Evolutionary conservation across 129 eudicot species (phyloP), one percentile per base, ranked within the genome.

Genomic region (Artemisia tridentata): DNA sequence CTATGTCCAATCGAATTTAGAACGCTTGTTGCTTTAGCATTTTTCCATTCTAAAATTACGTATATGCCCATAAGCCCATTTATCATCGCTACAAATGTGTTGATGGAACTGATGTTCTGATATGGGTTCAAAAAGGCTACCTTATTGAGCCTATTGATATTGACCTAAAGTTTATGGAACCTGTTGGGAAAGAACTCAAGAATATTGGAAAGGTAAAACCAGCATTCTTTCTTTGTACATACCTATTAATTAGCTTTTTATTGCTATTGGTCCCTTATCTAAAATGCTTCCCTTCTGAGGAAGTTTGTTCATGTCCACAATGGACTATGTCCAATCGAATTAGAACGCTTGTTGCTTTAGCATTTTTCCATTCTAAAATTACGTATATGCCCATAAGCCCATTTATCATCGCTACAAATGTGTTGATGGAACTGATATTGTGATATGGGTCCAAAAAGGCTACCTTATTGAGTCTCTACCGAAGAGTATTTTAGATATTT

Each of bases 161-260:
- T 4, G 92, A 92, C 84, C 67, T 92, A 71, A 89, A 89, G 71
- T 92, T 92, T 75, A 68, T 89, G 87, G 95, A 85, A 80, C 96
- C 98, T 11, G 91, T 92, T 78, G 96, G 95, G 15, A 85, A 88
- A 53, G 91, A 92, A 67, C 95, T 92, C 75, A 85, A 85, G 78
- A 52, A 81, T 25, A 78, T 92, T 74, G 96, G 98, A 23, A 88
- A 81, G 95, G 96, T 89, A 81, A 75, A 18, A 75, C 29, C 68
- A 43, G 23, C 49, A 58, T 11, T 27, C 59, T 11, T 21, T 48
- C 48, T 21, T 71, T 43, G 4, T 23, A 55, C 55, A 25, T 16
- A 52, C 31, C n/a, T 45, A 50, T 19, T 12, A 21, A 38, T 41
- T 51, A 1, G 5, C 13, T 43, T 2, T 29, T 15, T 46, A 18